Base-by-base conservation (phyloP, 306 rosid species). In the Myrica gale region DNA sequence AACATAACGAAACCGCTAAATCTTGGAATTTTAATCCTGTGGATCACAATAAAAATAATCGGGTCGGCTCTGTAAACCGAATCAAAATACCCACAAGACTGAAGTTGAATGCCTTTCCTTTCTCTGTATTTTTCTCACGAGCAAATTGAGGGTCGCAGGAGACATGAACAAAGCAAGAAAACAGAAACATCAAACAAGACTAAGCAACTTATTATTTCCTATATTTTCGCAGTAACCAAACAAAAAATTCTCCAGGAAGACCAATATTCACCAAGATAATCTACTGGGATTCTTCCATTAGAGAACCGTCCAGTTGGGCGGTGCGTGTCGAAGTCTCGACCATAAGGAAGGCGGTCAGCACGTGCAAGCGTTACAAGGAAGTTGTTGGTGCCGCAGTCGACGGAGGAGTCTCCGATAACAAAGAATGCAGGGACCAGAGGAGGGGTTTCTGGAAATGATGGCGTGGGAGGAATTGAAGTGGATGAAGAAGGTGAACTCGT, bases 281-380 rank as follows among this genome's bases (percentile, higher is more conserved):
- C 97, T 9, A 95, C 98, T 46, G 96, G 97, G 65, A 89, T 89
- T 57, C 95, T 85, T 20, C 96, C 98, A 48, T 94, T 94, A 81
- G 81, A 85, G 88, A 94, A 94, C 62, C 96, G 84, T 23, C 95
- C 96, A 15, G 96, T 92, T 43, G 97, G 97, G 17, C 62, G 84
- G 72, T 85, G 92, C 3, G 98, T 85, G 81, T 91, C 97, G 75
- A 94, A 94, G 39, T 90, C 96, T 20, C 91, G 86, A 20, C 98
- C 93, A 56, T 92, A 94, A 21, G 98, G 98, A 32, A 79, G 90
- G 74, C 69, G 96, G 78, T 94, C 84, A 47, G 98, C 93, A 4
- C 93, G 89, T 5, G 97, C 96, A 7, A 94, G 82, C 1, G 98
- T 94, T 13, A 77, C 88, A 0, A 94, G 93, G 70, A 78, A 94